Percentiles rank a stretch among this genome's conserved stretches.
Evolutionary conservation across 2,329 filamentous ascomycete genomes (phyloP).

Genomic region (Penicillium capsulatum): DNA sequence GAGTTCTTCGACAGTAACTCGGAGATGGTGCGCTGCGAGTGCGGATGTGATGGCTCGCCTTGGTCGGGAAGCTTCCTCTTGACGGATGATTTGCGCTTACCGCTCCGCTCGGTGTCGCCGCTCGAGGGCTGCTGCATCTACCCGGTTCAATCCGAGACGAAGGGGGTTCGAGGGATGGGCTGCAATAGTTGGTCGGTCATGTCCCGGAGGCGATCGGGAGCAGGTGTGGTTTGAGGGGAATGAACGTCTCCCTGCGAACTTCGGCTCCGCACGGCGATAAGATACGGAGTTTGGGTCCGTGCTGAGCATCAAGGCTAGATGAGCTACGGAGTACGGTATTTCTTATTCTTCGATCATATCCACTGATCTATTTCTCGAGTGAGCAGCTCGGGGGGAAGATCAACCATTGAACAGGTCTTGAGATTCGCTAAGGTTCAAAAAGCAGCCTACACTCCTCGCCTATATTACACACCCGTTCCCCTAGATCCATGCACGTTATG

Average conservation of each 20-base stretch:
- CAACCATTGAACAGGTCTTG: no score
- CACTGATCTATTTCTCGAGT: no score
- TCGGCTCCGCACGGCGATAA: constrained; percentile 27
- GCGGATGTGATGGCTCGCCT: constrained; percentile 31
- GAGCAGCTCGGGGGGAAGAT: no score
- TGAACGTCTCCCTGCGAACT: constrained; percentile 15
- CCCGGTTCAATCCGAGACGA: constrained; percentile 32
- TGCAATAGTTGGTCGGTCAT: constrained; percentile 12
- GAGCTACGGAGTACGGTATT: no score
- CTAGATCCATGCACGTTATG: not conserved
- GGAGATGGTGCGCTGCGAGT: constrained; percentile 43
- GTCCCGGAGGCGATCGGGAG: constrained; percentile 6
- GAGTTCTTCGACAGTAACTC: constrained; percentile 41
- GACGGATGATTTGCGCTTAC: constrained; percentile 41
- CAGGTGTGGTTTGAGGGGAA: constrained; percentile 17
- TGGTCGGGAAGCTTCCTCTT: constrained; percentile 41
- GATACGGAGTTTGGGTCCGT: constrained; percentile 15
- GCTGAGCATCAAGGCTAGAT: not conserved
- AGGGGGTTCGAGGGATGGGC: constrained; percentile 15
- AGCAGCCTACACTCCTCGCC: constrained; percentile 14
- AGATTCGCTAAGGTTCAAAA: constrained; percentile 14
- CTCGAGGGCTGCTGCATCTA: constrained; percentile 43
- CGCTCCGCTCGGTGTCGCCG: constrained; percentile 39
- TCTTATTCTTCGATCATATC: no score
- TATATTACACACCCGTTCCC: constrained; percentile 17